Percentiles rank a stretch among this genome's conserved stretches.
Evolutionary conservation across 176 grass and related monocot species (phyloP).

Genomic region (Phragmites australis): DNA sequence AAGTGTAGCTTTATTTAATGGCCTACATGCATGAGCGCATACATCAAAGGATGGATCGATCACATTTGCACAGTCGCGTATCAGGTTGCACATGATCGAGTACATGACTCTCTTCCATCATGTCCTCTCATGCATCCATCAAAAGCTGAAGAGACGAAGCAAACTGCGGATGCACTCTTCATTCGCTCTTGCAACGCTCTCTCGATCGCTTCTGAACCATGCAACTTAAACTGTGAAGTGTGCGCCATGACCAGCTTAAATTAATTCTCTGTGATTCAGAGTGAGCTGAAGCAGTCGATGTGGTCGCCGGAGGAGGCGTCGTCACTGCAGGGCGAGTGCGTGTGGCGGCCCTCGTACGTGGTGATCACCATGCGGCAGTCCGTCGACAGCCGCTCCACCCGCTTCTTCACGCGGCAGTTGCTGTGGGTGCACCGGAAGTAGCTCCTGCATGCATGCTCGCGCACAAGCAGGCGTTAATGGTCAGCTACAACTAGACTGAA

Average conservation of each 20-base stretch:
- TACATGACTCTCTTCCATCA: too few species aligned
- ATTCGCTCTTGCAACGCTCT: too few species aligned
- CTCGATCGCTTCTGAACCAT: too few species aligned
- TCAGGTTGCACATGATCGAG: neutral
- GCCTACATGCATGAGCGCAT: neutral
- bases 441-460: slow-evolving; percentile 48
- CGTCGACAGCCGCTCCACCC: slow-evolving; percentile 86
- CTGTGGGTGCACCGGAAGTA: slow-evolving; percentile 96
- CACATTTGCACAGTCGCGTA: neutral
- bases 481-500: too few species aligned
- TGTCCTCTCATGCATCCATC: too few species aligned
- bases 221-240: too few species aligned
- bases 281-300: slow-evolving; percentile 73
- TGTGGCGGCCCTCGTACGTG: slow-evolving; percentile 94
- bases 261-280: slow-evolving; percentile 58
- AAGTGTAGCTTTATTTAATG: neutral
- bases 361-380: slow-evolving; percentile 98
- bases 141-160: too few species aligned
- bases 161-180: too few species aligned
- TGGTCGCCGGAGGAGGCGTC: slow-evolving; percentile 65
- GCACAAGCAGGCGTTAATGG: neutral
- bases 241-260: too few species aligned
- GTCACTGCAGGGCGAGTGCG: slow-evolving; percentile 74
- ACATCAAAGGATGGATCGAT: neutral
- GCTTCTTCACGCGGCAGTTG: slow-evolving; percentile 97